These are phyloP conservation scores for Tuber indicum DNA, from an alignment of 495 filamentous ascomycete genomes.

Conservation along the genomic window DNA sequence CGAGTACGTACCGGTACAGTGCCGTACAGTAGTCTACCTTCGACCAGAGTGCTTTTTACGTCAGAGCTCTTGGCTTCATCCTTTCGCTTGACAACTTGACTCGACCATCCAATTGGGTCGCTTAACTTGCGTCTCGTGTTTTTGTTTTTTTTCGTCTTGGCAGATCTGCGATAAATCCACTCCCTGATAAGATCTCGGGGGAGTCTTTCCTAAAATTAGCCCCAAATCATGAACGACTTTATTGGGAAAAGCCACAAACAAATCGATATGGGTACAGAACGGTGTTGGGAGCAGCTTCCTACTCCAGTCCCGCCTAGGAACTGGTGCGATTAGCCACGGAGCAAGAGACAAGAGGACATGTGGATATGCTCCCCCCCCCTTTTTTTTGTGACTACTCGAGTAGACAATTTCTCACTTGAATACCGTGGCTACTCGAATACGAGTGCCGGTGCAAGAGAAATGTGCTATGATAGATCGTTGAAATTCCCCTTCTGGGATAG, in stretches of 20 bases:
- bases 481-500: not conserved
- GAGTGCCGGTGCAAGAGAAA: not conserved
- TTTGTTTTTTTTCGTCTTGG: constrained; percentile 1
- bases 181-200: constrained; percentile 15
- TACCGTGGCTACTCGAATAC: not conserved
- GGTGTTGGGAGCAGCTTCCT: constrained; percentile 16
- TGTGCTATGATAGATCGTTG: not conserved
- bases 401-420: not conserved
- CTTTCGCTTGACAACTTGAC: not conserved
- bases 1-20: too few species aligned
- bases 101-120: constrained; percentile 17
- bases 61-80: constrained; percentile 18
- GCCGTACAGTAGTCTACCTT: not conserved
- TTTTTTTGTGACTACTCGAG: constrained; percentile 2
- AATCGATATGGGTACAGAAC: constrained; percentile 11
- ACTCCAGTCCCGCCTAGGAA: not conserved
- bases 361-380: not conserved
- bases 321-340: not conserved
- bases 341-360: not conserved
- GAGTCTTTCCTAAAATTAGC: constrained; percentile 4
- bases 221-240: not conserved
- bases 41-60: not conserved
- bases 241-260: not conserved
- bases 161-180: constrained; percentile 34
- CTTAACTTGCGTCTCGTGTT: constrained; percentile 20